Conservation (phyloP, 106 monocot genomes). For the Gastrodia elata region DNA sequence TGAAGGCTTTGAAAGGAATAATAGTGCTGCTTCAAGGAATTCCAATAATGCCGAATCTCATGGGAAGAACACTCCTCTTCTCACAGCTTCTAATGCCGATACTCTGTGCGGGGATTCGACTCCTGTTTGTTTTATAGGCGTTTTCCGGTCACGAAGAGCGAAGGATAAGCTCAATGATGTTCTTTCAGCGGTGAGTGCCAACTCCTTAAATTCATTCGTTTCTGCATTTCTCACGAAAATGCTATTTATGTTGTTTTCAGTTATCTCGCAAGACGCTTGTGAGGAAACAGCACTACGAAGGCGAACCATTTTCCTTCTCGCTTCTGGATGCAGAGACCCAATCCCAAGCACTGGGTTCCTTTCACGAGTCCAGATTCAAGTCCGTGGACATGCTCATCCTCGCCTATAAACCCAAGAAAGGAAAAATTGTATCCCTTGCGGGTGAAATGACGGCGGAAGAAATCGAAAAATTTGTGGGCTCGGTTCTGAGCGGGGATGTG, state of each 20-base stretch:
- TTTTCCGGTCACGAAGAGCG: constrained; percentile 47
- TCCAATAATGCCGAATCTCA: constrained; percentile 28
- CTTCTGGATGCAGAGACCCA: constrained; percentile 77
- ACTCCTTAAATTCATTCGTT: not conserved
- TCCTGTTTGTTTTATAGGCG: constrained; percentile 72
- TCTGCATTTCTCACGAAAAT: not conserved
- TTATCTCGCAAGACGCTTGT: constrained; percentile 71
- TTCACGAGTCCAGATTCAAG: constrained; percentile 52
- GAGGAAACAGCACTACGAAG: constrained; percentile 33
- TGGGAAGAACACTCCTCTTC: constrained; percentile 27
- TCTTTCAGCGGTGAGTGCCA: constrained; percentile 38
- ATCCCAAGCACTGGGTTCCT: constrained; percentile 43
- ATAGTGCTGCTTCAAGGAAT: constrained; percentile 39
- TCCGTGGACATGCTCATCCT: constrained; percentile 45
- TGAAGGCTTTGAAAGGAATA: constrained; percentile 72
- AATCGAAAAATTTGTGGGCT: constrained; percentile 65
- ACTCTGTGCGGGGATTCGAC: constrained; percentile 51
- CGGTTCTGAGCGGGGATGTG: constrained; percentile 78
- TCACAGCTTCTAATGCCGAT: constrained; percentile 50
- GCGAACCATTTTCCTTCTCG: constrained; percentile 44
- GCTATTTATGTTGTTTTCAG: constrained; percentile 25
- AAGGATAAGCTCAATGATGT: constrained; percentile 49
- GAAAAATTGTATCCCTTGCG: constrained; percentile 44
- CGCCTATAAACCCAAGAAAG: constrained; percentile 79
- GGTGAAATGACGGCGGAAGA: constrained; percentile 54